Evolutionary conservation across 805 yeast genomes (phyloP).

Genomic region (Lipomyces lipofer): DNA sequence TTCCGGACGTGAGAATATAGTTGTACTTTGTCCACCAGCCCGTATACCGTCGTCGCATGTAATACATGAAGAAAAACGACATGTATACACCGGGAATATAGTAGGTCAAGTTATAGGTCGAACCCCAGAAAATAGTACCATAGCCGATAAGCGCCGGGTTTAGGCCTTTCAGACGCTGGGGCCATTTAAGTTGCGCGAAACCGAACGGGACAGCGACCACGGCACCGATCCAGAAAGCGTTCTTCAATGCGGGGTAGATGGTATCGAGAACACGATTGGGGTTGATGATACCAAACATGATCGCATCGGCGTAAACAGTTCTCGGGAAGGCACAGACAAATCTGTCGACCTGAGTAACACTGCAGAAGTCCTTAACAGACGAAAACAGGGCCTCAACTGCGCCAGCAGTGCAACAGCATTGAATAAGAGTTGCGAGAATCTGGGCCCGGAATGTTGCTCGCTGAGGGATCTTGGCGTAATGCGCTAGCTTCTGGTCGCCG

Average conservation of each 20-base stretch:
- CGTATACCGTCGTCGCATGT: constrained; percentile 55
- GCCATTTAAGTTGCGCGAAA: constrained; percentile 7
- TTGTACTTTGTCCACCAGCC: constrained; percentile 78
- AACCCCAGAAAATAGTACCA: constrained; percentile 20
- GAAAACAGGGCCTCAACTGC: constrained; percentile 19
- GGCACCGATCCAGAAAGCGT: constrained; percentile 19
- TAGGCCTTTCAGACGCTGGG: background rate
- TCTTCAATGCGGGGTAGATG: constrained; percentile 19
- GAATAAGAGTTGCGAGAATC: constrained; percentile 20
- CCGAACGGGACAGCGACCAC: constrained; percentile 23
- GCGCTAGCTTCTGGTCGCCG: constrained; percentile 57
- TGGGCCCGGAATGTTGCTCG: constrained; percentile 46
- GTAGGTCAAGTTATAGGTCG: constrained; percentile 18
- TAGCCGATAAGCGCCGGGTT: constrained; percentile 14
- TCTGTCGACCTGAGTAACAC: constrained; percentile 16
- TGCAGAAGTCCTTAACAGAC: constrained; percentile 20
- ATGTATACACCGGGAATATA: constrained; percentile 16
- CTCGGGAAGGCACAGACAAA: constrained; percentile 20
- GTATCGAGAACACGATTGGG: constrained; percentile 17
- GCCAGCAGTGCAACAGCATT: constrained; percentile 11
- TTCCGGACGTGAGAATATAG: constrained; percentile 62
- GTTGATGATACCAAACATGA: constrained; percentile 20
- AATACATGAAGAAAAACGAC: constrained; percentile 59
- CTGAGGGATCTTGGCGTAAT: constrained; percentile 49
- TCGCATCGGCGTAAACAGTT: constrained; percentile 22